Evolutionary conservation across 306 rosid species (phyloP), one percentile per base, ranked within the genome.

Genomic region (Citrullus amarus): DNA sequence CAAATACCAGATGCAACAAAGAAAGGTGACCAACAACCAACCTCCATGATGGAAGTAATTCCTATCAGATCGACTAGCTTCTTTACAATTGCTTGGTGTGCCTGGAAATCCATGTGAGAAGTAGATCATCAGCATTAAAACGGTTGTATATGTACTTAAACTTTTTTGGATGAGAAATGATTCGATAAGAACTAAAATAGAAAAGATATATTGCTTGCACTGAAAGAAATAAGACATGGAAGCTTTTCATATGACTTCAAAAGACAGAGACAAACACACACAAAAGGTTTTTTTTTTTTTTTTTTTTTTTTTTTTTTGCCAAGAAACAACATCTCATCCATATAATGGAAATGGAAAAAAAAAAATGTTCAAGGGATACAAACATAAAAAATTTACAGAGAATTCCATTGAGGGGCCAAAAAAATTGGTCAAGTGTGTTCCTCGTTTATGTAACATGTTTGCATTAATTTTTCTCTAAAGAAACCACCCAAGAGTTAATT

Each of bases 11-110:
- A 80, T 80, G 78, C 80, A 77, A 68, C 46, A 77, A 61, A 70
- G 8, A 84, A 51, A 84, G 43, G 51, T 68, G 63, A 79, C 41
- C 69, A 80, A 78, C 58, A 86, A 87, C 90, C 74, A 85, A 95
- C 99, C 99, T 95, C 99, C 99, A 95, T 95, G 80, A 95, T 85
- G 81, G 99, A 95, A 79, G 99, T 95, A 82, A 92, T 91, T 88
- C 99, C 99, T 84, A 95, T 89, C 91, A 95, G 86, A 75, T 95
- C 99, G 79, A 92, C 97, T 63, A 95, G 97, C 86, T 88, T 95
- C 88, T 83, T 88, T 71, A 95, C 86, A 84, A 92, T 88, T 62
- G 84, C 97, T 70, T 83, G 96, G 86, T 92, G 97, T 50, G 90
- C 91, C 99, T 95, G 89, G 77, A 87, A 39, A 68, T 54, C 70